Percentiles rank a stretch among this genome's conserved stretches.
Evolutionary conservation across 148 eudicot species (phyloP).

Genomic region (Vaccinium darrowii): DNA sequence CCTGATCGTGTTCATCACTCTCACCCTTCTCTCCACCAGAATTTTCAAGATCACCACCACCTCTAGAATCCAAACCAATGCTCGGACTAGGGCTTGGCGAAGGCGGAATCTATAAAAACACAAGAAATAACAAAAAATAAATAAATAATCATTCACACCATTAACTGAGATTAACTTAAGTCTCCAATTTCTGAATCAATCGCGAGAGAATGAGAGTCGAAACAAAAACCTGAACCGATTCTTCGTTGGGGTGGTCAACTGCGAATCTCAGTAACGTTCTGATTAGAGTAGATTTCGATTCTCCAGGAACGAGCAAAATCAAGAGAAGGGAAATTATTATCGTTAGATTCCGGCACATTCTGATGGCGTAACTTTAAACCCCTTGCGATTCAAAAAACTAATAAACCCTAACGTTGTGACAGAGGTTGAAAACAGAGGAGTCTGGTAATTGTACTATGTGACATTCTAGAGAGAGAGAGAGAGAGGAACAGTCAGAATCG

Average conservation of each 20-base stretch:
- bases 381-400: neutral
- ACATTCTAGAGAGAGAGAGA: neutral
- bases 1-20: neutral
- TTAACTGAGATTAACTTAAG: neutral
- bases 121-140: too few species aligned
- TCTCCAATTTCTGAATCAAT: neutral
- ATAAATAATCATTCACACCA: neutral
- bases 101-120: neutral
- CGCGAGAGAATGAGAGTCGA: neutral
- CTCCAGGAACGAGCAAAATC: neutral
- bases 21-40: neutral
- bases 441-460: neutral
- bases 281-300: neutral
- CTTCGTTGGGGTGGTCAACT: neutral
- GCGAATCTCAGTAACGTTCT: neutral
- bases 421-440: neutral
- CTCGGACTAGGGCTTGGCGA: slow-evolving; percentile 13
- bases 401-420: neutral
- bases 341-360: neutral
- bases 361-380: neutral
- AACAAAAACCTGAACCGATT: neutral
- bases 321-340: neutral
- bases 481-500: neutral
- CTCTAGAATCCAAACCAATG: neutral
- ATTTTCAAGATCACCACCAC: neutral